These are phyloP conservation scores for Agrocybe chaxingu DNA, from an alignment of 768 basidiomycete genomes.

Conservation along the genomic window DNA sequence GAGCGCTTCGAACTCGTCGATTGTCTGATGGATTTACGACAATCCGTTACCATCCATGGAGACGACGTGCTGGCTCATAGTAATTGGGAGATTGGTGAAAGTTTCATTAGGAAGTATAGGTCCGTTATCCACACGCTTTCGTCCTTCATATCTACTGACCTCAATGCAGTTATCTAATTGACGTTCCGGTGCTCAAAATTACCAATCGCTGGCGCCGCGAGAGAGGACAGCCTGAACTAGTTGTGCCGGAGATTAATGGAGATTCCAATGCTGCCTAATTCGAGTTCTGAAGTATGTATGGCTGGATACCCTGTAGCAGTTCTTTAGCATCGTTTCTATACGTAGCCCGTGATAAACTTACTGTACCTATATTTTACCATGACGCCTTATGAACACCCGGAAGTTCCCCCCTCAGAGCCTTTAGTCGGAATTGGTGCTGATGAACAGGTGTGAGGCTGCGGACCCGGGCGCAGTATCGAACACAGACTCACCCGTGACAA, in stretches of 20 bases:
- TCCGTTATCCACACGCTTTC: slow-evolving; percentile 28
- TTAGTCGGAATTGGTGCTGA: slow-evolving; percentile 88
- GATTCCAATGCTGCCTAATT: slow-evolving; percentile 1
- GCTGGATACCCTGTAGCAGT: too few relatives aligned
- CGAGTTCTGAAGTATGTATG: not conserved
- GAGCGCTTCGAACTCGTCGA: slow-evolving; percentile 80
- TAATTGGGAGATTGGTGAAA: slow-evolving; percentile 88
- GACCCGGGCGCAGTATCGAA: slow-evolving; percentile 3
- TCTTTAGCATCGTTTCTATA: too few relatives aligned
- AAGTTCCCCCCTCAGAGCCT: slow-evolving; percentile 77
- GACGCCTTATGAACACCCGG: slow-evolving; percentile 88
- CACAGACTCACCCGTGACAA: slow-evolving; percentile 64
- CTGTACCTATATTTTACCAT: slow-evolving; percentile 56
- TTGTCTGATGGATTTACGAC: slow-evolving; percentile 71
- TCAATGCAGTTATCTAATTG: slow-evolving; percentile 67
- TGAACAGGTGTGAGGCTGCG: not conserved
- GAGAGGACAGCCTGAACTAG: slow-evolving; percentile 71
- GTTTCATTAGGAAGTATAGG: slow-evolving; percentile 83
- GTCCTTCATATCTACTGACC: slow-evolving; percentile 1
- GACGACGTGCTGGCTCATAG: slow-evolving; percentile 87
- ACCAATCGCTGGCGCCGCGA: slow-evolving; percentile 88
- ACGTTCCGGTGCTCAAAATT: slow-evolving; percentile 63
- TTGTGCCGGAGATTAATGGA: slow-evolving; percentile 16
- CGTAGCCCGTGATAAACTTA: not conserved
- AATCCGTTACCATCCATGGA: slow-evolving; percentile 73